Conservation (phyloP, 805 yeast genomes). For the Candida silvicultrix region DNA sequence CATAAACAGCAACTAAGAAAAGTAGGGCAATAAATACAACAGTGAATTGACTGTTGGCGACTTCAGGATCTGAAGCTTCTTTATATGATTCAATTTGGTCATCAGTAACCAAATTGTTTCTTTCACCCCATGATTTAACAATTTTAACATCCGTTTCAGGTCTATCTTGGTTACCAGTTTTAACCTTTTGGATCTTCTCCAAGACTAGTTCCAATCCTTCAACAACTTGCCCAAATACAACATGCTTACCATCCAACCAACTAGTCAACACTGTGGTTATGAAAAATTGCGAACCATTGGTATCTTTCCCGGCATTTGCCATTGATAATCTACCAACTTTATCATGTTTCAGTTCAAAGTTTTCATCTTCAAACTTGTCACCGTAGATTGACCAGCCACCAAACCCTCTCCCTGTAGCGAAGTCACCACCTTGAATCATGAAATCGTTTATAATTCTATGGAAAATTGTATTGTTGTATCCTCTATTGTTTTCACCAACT, state of each 20-base stretch:
- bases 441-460: constrained; percentile 69
- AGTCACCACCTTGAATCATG: constrained; percentile 87
- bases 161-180: constrained; percentile 33
- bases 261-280: constrained; percentile 50
- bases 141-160: constrained; percentile 42
- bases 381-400: constrained; percentile 85
- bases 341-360: constrained; percentile 59
- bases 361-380: constrained; percentile 68
- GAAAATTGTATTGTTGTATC: constrained; percentile 57
- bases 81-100: constrained; percentile 15
- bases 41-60: constrained; percentile 7
- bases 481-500: constrained; percentile 19
- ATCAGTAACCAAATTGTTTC: constrained; percentile 13
- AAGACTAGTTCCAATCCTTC: constrained; percentile 59
- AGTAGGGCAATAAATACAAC: constrained; percentile 13
- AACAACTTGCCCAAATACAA: constrained; percentile 72
- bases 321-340: constrained; percentile 63
- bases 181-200: constrained; percentile 50
- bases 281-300: constrained; percentile 68
- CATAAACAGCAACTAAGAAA: constrained; percentile 7
- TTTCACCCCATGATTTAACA: constrained; percentile 25
- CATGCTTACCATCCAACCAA: constrained; percentile 54
- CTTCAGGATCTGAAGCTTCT: constrained; percentile 6
- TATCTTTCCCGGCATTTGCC: constrained; percentile 66
- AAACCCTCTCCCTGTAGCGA: constrained; percentile 54